Percentiles rank a stretch among this genome's conserved stretches.
These are phyloP conservation scores for Xylariaceae sp. DNA, from an alignment of 2,329 filamentous ascomycete genomes.

Conservation along the genomic window DNA sequence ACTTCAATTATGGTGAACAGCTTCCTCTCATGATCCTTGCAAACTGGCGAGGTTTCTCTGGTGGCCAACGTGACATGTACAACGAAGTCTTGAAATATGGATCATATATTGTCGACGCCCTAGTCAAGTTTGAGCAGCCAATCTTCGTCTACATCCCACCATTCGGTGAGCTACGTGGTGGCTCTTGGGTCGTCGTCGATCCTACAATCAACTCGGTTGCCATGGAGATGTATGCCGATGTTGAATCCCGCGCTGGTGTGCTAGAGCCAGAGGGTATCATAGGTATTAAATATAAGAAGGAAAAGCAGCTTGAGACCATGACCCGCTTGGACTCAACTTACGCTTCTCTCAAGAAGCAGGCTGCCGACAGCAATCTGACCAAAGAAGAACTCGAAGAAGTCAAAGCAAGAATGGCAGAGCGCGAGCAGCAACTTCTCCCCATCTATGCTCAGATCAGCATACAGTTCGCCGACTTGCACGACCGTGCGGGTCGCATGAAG, in stretches of 20 bases:
- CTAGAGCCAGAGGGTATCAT: slow-evolving; percentile 98
- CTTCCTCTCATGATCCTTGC: slow-evolving; percentile 98
- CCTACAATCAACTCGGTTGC: slow-evolving; percentile 94
- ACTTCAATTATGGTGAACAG: slow-evolving; percentile 99
- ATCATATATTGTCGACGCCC: slow-evolving; percentile 96
- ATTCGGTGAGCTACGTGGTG: slow-evolving; percentile 93
- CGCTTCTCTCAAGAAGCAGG: slow-evolving; percentile 78
- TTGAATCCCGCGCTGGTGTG: slow-evolving; percentile 92
- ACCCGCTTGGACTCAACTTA: slow-evolving; percentile 87
- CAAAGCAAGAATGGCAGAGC: slow-evolving; percentile 80
- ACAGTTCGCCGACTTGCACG: slow-evolving; percentile 96
- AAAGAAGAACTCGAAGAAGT: slow-evolving; percentile 76
- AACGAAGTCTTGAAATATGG: slow-evolving; percentile 99
- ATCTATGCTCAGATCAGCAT: slow-evolving; percentile 95
- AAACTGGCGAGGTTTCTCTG: slow-evolving; percentile 99
- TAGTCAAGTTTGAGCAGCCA: slow-evolving; percentile 98
- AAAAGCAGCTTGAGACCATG: slow-evolving; percentile 98
- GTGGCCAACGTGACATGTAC: slow-evolving; percentile 99
- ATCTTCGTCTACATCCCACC: slow-evolving; percentile 99
- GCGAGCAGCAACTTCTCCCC: slow-evolving; percentile 86
- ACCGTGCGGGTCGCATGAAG: slow-evolving; percentile 96
- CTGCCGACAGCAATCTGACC: slow-evolving; percentile 67
- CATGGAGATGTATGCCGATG: slow-evolving; percentile 99
- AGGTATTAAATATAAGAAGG: slow-evolving; percentile 97
- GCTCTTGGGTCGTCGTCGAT: slow-evolving; percentile 98